phyloP scores from a whole-genome alignment of 257 asterid genomes.

The Cordia subcordata region DNA sequence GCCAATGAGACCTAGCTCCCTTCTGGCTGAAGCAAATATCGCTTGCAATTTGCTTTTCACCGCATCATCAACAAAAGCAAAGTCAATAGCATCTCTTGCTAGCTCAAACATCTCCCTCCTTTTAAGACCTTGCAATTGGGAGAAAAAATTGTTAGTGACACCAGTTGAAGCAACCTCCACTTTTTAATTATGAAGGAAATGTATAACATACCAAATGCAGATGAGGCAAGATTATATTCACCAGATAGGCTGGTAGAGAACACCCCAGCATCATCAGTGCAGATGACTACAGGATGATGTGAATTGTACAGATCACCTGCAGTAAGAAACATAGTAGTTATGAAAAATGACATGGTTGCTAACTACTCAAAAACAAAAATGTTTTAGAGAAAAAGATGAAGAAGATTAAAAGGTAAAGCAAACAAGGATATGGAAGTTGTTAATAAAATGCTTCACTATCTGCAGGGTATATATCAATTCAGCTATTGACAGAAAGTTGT shows the following conservation, averaged over 20 bases:
- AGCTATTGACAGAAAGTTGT: not conserved
- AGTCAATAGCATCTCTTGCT: constrained; percentile 43
- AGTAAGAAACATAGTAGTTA: constrained; percentile 16
- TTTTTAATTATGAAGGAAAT: constrained; percentile 1
- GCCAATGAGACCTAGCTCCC: not conserved
- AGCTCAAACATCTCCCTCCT: constrained; percentile 63
- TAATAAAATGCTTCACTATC: no score
- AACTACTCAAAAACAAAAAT: not conserved
- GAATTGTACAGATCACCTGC: constrained; percentile 77
- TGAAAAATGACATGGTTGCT: not conserved
- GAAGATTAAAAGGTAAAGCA: not conserved
- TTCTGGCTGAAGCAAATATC: constrained; percentile 43
- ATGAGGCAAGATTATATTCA: constrained; percentile 58
- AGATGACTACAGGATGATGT: constrained; percentile 65
- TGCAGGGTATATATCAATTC: not conserved
- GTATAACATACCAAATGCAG: constrained; percentile 52
- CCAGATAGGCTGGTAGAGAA: constrained; percentile 72
- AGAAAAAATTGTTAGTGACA: not conserved
- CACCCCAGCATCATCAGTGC: constrained; percentile 88
- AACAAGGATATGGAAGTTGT: not conserved
- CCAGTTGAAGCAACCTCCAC: not conserved
- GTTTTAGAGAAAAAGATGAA: not conserved
- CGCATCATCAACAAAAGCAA: constrained; percentile 53
- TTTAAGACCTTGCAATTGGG: constrained; percentile 45
- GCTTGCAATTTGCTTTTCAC: constrained; percentile 56